Evolutionary conservation across 2,329 filamentous ascomycete genomes (phyloP).

Genomic region (Sporothrix phasma): DNA sequence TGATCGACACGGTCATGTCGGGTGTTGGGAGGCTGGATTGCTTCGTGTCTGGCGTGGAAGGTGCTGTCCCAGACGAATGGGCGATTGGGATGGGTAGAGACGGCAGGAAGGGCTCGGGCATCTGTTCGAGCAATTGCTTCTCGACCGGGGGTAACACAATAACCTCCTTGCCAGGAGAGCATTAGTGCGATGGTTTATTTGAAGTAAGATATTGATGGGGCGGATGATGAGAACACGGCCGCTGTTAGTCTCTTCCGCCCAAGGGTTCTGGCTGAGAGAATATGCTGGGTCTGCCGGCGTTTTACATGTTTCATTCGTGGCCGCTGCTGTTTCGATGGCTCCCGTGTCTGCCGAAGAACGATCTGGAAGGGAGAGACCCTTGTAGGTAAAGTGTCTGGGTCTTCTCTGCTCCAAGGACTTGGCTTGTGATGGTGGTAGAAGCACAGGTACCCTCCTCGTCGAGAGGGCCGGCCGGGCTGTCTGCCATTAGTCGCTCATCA

Average conservation of each 20-base stretch:
- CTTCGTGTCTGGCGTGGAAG: slow-evolving; percentile 24
- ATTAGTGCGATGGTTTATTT: slow-evolving; percentile 8
- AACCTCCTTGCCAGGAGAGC: not conserved
- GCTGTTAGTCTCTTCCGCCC: slow-evolving; percentile 1
- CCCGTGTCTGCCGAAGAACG: not conserved
- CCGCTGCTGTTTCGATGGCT: not conserved
- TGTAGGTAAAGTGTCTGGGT: not conserved
- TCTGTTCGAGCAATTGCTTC: not conserved
- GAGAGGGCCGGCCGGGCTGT: not conserved
- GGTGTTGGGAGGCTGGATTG: slow-evolving; percentile 31
- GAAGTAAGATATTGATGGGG: no score
- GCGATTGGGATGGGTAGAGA: not conserved
- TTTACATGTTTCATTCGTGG: not conserved
- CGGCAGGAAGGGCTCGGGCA: not conserved
- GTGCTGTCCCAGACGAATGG: slow-evolving; percentile 16
- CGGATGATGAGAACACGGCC: not conserved
- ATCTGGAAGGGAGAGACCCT: not conserved
- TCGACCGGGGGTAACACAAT: not conserved
- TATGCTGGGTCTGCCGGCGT: not conserved
- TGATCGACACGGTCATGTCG: slow-evolving; percentile 39
- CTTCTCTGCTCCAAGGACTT: slow-evolving; percentile 12
- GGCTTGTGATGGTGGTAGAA: not conserved
- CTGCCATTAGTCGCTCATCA: not conserved
- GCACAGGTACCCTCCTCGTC: not conserved
- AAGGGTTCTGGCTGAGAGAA: slow-evolving; percentile 15